Evolutionary conservation across 345 rosid genomes (phyloP).

Genomic region (Triadica sebifera): DNA sequence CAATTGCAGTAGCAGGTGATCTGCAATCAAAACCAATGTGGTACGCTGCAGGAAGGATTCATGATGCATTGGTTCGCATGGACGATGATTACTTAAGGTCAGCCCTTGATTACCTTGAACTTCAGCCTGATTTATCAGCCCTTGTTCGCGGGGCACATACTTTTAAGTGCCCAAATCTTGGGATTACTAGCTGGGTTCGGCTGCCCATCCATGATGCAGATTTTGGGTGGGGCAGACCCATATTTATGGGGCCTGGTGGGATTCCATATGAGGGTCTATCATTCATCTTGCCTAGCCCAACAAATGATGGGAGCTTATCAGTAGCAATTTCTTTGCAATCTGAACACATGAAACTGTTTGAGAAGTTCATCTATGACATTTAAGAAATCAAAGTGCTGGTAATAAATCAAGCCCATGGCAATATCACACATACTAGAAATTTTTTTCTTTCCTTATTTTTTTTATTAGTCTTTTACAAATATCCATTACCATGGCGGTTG

Average conservation of each 20-base stretch:
- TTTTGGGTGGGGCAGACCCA: slow-evolving; percentile 94
- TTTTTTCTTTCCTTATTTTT: slow-evolving; percentile 3
- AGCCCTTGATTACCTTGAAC: slow-evolving; percentile 89
- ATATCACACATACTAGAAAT: background rate
- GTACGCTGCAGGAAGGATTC: slow-evolving; percentile 76
- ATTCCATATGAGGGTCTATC: slow-evolving; percentile 79
- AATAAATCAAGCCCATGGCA: background rate
- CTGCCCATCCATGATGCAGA: slow-evolving; percentile 87
- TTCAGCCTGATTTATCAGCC: slow-evolving; percentile 77
- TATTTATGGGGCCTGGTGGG: slow-evolving; percentile 92
- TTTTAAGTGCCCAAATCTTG: slow-evolving; percentile 78
- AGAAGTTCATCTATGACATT: slow-evolving; percentile 53
- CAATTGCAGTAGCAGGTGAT: slow-evolving; percentile 66
- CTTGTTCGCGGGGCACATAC: slow-evolving; percentile 83
- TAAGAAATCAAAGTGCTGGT: slow-evolving; percentile 7
- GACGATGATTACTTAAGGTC: slow-evolving; percentile 82
- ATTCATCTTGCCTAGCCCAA: slow-evolving; percentile 70
- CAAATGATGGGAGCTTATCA: slow-evolving; percentile 70
- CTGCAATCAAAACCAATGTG: slow-evolving; percentile 73
- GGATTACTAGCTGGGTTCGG: slow-evolving; percentile 88
- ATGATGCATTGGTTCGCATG: slow-evolving; percentile 76
- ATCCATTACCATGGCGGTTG: background rate
- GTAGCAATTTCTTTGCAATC: slow-evolving; percentile 77
- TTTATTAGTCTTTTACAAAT: too few species aligned
- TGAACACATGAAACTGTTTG: slow-evolving; percentile 75